These are phyloP conservation scores for Schizonepeta tenuifolia DNA, from an alignment of 257 asterid species.

Conservation along the genomic window DNA sequence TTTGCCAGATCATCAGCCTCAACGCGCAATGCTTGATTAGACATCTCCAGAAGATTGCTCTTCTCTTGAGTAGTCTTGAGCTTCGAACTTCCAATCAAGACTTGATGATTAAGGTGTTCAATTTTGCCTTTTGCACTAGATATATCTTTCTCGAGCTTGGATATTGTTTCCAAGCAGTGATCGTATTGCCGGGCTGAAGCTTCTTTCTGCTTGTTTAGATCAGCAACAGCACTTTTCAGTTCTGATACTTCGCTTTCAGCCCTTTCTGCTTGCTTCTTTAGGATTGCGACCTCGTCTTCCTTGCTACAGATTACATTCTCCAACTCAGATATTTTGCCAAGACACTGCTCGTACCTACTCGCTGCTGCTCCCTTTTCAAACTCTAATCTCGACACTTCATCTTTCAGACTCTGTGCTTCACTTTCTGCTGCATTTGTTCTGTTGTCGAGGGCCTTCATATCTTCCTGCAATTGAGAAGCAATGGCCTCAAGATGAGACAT, in stretches of 20 bases:
- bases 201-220: constrained; percentile 68
- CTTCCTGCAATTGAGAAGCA: constrained; percentile 54
- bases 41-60: constrained; percentile 54
- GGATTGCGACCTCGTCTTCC: constrained; percentile 50
- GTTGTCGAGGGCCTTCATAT: constrained; percentile 44
- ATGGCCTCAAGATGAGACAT: constrained; percentile 54
- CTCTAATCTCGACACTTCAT: constrained; percentile 58
- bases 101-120: constrained; percentile 58
- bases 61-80: constrained; percentile 64
- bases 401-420: constrained; percentile 50
- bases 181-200: constrained; percentile 59
- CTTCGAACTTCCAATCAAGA: constrained; percentile 48
- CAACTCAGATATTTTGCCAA: constrained; percentile 56
- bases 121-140: constrained; percentile 57
- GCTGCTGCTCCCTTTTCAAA: constrained; percentile 54
- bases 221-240: constrained; percentile 54
- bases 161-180: constrained; percentile 64
- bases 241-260: constrained; percentile 68
- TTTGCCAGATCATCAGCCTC: constrained; percentile 77
- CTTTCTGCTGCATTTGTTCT: constrained; percentile 58
- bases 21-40: constrained; percentile 59
- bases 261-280: constrained; percentile 57
- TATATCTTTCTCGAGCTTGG: constrained; percentile 64
- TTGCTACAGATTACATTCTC: constrained; percentile 51
- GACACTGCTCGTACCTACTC: constrained; percentile 47